These are phyloP conservation scores for Leccinum ambiguum DNA, from an alignment of 1,284 basidiomycete genomes.

Conservation along the genomic window DNA sequence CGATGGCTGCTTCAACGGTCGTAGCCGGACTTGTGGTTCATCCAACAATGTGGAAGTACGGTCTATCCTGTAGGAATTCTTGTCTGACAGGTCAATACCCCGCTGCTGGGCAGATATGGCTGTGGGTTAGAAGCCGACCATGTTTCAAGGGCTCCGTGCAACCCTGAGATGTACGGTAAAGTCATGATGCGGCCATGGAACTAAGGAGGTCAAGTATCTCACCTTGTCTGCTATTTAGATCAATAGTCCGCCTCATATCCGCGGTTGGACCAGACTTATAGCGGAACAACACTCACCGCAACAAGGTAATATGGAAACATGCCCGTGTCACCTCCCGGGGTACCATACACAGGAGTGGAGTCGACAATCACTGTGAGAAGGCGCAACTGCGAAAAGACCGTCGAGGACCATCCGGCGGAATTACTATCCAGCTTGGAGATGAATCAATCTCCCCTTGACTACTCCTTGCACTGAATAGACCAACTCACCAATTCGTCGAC, in stretches of 20 bases:
- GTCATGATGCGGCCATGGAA: background rate
- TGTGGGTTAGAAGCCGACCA: background rate
- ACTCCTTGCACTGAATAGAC: background rate
- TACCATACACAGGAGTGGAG: background rate
- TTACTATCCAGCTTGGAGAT: background rate
- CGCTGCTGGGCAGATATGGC: background rate
- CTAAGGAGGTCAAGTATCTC: background rate
- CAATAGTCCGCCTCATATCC: background rate
- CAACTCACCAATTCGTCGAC: constrained; percentile 4
- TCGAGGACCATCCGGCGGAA: background rate
- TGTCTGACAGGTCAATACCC: background rate
- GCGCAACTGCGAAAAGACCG: background rate
- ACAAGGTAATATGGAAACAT: background rate
- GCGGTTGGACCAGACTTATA: background rate
- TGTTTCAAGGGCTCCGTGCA: background rate
- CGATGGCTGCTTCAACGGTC: background rate
- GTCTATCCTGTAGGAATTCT: background rate
- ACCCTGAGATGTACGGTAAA: background rate
- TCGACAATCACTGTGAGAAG: background rate
- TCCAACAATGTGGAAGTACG: background rate
- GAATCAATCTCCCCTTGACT: background rate
- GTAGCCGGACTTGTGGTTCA: background rate
- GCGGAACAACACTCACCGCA: background rate
- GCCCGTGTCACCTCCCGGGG: background rate
- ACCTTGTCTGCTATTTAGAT: background rate